phyloP scores from a whole-genome alignment of 1,139 yeast species.

The Starmera stellimalicola region DNA sequence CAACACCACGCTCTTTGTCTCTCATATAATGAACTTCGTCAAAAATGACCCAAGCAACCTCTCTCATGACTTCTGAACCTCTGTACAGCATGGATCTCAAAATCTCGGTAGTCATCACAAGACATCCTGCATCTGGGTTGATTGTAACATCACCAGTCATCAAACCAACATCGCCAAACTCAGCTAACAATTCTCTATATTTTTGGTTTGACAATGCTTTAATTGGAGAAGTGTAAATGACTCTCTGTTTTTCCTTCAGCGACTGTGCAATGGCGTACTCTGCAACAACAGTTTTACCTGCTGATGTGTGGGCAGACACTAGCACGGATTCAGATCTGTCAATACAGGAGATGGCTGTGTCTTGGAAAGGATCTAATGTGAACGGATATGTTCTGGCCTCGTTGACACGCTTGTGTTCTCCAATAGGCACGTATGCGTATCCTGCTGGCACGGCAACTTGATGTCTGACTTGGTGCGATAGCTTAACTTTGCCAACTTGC shows the following conservation, averaged over 20 bases:
- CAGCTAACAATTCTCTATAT: slow-evolving; percentile 84
- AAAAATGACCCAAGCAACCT: slow-evolving; percentile 93
- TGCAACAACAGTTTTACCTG: slow-evolving; percentile 98
- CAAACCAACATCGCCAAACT: slow-evolving; percentile 92
- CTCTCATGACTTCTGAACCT: slow-evolving; percentile 93
- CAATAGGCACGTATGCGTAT: slow-evolving; percentile 79
- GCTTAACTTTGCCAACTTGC: slow-evolving; percentile 59
- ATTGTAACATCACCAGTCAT: slow-evolving; percentile 98
- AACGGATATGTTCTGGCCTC: slow-evolving; percentile 91
- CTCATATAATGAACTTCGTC: slow-evolving; percentile 97
- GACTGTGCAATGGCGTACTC: slow-evolving; percentile 98
- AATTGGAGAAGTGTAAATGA: slow-evolving; percentile 94
- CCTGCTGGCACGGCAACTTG: slow-evolving; percentile 95
- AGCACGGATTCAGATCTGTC: slow-evolving; percentile 93
- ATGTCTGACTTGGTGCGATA: slow-evolving; percentile 91
- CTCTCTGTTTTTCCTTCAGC: slow-evolving; percentile 80
- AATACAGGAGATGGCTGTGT: slow-evolving; percentile 88
- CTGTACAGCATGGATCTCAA: slow-evolving; percentile 85
- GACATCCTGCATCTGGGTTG: slow-evolving; percentile 92
- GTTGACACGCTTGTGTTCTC: slow-evolving; percentile 63
- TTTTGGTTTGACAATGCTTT: slow-evolving; percentile 95
- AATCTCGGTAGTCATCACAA: slow-evolving; percentile 97
- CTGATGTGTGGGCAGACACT: slow-evolving; percentile 97
- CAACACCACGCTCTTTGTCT: slow-evolving; percentile 95
- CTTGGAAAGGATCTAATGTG: slow-evolving; percentile 90